Base-by-base conservation (phyloP, 345 rosid genomes). In the Gossypium herbaceum region DNA sequence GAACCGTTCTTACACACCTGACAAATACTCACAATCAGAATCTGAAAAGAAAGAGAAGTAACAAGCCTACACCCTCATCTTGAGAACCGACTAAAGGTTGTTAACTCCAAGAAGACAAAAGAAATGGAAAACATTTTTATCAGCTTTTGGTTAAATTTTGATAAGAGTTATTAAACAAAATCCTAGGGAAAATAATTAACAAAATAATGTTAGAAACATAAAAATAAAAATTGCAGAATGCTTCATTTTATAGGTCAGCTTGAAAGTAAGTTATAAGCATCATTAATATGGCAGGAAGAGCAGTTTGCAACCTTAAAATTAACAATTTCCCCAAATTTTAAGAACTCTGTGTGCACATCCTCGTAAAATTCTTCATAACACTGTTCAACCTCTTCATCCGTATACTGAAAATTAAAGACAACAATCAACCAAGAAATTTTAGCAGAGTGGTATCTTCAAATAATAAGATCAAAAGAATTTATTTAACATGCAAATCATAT, bases 281-380 rank as follows among this genome's bases (percentile, higher is more conserved):
- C 65, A 65, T 27, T 72, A 45, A 8, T n/a, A 12, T 9, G 58
- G 56, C 50, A 78, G 11, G 65, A 39, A 79, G 41, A 27, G 57
- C 41, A 80, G 52, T 51, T n/a, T 76, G 68, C 82, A 58, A 94
- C 98, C 98, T 95, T 95, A 81, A 95, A 95, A 84, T 95, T 95
- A 50, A 95, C 85, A 80, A 93, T 87, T 82, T 93, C 98, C 67
- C 99, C 99, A 80, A 80, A 95, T 84, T 92, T 95, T 85, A 87
- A 83, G 81, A 95, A 93, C 85, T 95, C 99, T 27, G 99, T 91
- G 81, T 93, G 99, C 65, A 93, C 98, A 81, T 95, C 99, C 82
- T 93, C 98, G 58, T 95, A 95, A 85, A 95, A 93, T 80, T 95
- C 98, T 84, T 95, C 94, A 76, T 87, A 95, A 81, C 82, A 75